Evolutionary conservation across 805 yeast genomes (phyloP).

Genomic region (Maudiozyma serrabonitensis): DNA sequence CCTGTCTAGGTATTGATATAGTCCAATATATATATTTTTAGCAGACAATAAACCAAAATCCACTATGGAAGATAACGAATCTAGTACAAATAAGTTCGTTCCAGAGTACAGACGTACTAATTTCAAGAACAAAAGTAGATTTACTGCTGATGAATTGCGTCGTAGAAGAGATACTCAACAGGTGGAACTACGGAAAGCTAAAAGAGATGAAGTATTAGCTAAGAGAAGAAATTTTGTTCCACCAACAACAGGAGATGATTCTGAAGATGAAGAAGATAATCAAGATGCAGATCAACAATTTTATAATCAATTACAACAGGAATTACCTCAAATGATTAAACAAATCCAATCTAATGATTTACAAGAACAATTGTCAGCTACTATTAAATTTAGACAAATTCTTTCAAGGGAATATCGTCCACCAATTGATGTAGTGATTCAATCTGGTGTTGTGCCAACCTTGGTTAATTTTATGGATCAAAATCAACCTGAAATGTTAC

Average conservation of each 20-base stretch:
- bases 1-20: too few species aligned
- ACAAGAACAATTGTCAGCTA: slow-evolving; percentile 76
- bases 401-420: slow-evolving; percentile 92
- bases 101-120: slow-evolving; percentile 97
- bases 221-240: slow-evolving; percentile 77
- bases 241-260: slow-evolving; percentile 40
- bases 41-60: not conserved
- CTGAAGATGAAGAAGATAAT: slow-evolving; percentile 44
- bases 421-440: slow-evolving; percentile 88
- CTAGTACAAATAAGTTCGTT: slow-evolving; percentile 60
- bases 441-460: slow-evolving; percentile 87
- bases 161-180: slow-evolving; percentile 97
- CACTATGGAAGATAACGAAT: not conserved
- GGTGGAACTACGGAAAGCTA: slow-evolving; percentile 91
- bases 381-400: slow-evolving; percentile 87
- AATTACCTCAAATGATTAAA: slow-evolving; percentile 78
- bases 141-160: slow-evolving; percentile 91
- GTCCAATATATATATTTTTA: too few species aligned
- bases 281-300: slow-evolving; percentile 34
- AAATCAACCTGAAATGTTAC: slow-evolving; percentile 74
- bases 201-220: slow-evolving; percentile 87
- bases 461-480: slow-evolving; percentile 76
- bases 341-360: slow-evolving; percentile 66
- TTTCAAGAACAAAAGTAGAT: slow-evolving; percentile 89
- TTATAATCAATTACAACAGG: slow-evolving; percentile 44